Base-by-base conservation (phyloP, 148 eudicot genomes). In the Cornus kousa region DNA sequence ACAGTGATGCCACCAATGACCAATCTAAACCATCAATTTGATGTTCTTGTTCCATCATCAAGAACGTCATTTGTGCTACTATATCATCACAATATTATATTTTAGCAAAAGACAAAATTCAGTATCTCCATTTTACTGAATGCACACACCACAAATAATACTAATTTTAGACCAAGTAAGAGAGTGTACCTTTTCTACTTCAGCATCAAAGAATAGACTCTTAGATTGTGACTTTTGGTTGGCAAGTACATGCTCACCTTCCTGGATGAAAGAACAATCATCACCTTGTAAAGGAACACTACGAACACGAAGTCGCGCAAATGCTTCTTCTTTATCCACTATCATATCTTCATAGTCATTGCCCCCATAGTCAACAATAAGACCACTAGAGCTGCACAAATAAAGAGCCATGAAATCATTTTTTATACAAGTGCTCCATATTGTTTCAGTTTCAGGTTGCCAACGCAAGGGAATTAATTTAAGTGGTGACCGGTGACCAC, bases 201-300 rank as follows among this genome's bases (percentile, higher is more conserved):
- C 85, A 7, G 91, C 94, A 74, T 91, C 90, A 72, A 86, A 86
- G 78, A 81, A 89, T 75, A 82, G 78, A 69, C 70, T 48, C 76
- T 81, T 57, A 72, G 66, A 78, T 64, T 82, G 82, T 50, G 77
- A 77, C 76, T 82, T 80, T 24, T 33, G 74, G 69, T 83, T 86
- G 77, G 87, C 91, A 68, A 89, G 88, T 80, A 91, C 83, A 82
- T 74, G 80, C 37, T 84, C 86, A 9, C 90, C 94, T 80, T 87
- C 84, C 72, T 82, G 69, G 70, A 91, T 81, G 50, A 59, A 79
- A 37, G 83, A 73, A 78, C 91, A 91, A 67, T 86, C 91, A 84
- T 84, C 89, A 17, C 82, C 90, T 40, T 86, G 78, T 73, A 91
- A 55, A 68, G 91, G 85, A 79, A 76, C 31, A 32, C 91, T 89